phyloP scores from a whole-genome alignment of 2,329 filamentous ascomycete species.

The Fusarium zealandicum region DNA sequence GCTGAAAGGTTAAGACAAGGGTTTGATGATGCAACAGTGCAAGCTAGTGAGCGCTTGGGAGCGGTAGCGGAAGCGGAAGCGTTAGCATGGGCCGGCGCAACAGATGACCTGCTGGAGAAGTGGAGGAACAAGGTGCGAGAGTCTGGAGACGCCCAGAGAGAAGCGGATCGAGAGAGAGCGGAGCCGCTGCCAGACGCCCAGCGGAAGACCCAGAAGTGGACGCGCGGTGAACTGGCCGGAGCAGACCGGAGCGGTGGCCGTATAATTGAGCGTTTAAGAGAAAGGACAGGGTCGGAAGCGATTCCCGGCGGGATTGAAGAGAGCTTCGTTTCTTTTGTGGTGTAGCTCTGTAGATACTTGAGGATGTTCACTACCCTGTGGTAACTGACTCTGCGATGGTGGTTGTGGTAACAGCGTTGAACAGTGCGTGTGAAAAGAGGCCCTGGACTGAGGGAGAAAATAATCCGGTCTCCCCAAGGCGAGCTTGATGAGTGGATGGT shows the following conservation, averaged over 20 bases:
- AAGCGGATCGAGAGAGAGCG: conserved; percentile 18
- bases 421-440: background rate
- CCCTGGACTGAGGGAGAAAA: background rate
- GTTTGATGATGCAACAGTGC: conserved; percentile 15
- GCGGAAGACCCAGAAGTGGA: conserved; percentile 26
- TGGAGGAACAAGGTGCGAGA: conserved; percentile 8
- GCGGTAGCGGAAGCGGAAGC: conserved; percentile 28
- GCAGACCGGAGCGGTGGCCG: conserved; percentile 30
- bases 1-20: conserved; percentile 20
- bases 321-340: conserved; percentile 13
- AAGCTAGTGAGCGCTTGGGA: conserved; percentile 15
- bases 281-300: conserved; percentile 9
- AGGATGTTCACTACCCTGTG: background rate
- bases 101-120: conserved; percentile 23
- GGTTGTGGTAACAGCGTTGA: background rate
- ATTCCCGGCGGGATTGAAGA: conserved; percentile 17
- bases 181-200: conserved; percentile 31
- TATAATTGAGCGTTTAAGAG: conserved; percentile 13
- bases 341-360: background rate
- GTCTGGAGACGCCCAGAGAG: conserved; percentile 14
- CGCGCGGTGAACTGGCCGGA: conserved; percentile 34
- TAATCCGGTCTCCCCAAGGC: conserved; percentile 2
- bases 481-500: conserved; percentile 1
- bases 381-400: background rate
- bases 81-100: conserved; percentile 11